A percentile compares a stretch with the other conserved stretches of the same genome.
Conservation (phyloP, 148 eudicot genomes). For the Rhododendron henanense region DNA sequence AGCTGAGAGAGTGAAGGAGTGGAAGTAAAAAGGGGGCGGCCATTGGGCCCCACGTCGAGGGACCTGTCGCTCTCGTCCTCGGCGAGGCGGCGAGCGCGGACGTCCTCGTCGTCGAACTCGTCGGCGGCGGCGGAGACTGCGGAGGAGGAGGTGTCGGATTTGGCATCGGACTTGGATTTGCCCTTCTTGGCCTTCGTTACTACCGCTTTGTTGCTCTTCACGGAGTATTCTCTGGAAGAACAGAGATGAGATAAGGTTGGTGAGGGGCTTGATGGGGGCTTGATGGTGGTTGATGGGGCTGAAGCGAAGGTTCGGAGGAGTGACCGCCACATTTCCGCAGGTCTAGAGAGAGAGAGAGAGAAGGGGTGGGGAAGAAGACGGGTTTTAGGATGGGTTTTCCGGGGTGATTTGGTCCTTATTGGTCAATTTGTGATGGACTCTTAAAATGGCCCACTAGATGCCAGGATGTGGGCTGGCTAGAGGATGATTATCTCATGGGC, state of each 20-base stretch:
- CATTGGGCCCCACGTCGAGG: constrained; percentile 85
- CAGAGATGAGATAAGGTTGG: constrained; percentile 12
- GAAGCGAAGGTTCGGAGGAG: constrained; percentile 36
- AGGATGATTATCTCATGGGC: too few relatives aligned
- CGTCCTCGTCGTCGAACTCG: constrained; percentile 32
- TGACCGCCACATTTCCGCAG: constrained; percentile 50
- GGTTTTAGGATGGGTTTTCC: neutral
- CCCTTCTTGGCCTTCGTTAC: constrained; percentile 28
- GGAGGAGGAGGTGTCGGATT: constrained; percentile 16
- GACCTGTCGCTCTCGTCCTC: constrained; percentile 63
- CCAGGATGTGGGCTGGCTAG: too few relatives aligned
- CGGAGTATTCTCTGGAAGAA: constrained; percentile 29
- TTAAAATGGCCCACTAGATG: neutral
- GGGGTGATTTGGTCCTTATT: neutral
- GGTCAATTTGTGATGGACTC: neutral
- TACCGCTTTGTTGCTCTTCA: constrained; percentile 34
- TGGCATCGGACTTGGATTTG: constrained; percentile 22
- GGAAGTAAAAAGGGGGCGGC: constrained; percentile 59
- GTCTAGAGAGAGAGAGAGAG: neutral
- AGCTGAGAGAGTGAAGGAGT: constrained; percentile 47
- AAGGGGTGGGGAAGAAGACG: neutral
- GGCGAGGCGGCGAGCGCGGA: constrained; percentile 37
- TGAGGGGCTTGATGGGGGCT: neutral
- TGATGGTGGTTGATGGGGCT: constrained; percentile 20
- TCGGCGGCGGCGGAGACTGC: constrained; percentile 29